Evolutionary conservation across 306 rosid genomes (phyloP), one percentile per base, ranked within the genome.

Genomic region (Trifolium repens): DNA sequence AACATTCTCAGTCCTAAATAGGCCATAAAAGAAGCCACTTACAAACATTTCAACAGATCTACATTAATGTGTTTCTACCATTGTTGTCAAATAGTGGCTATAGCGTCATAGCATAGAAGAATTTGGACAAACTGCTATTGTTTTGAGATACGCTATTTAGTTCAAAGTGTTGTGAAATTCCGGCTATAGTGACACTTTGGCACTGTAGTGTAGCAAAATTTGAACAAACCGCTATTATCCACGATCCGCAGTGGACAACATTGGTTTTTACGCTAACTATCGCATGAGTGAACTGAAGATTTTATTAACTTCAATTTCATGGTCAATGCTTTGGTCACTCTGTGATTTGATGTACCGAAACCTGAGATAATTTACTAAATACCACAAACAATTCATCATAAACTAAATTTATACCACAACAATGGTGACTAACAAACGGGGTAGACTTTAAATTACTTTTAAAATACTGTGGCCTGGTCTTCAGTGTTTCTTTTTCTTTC

Each of bases 401-500:
- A 77, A 64, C 57, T 67, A 64, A 72, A 47, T 70, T 75, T 53
- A 12, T 71, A 76, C 35, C 55, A 44, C 37, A 71, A 32, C 54
- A 73, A 69, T 42, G 77, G 77, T 69, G 61, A 79, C 69, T 49
- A 59, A 47, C 73, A 70, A 71, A 44, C 66, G 43, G 78, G 78
- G 70, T 80, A 67, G 69, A 57, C 52, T 80, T 78, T 65, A 84
- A 87, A 78, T 81, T 81, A 67, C 60, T 47, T 74, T 71, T 10
- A 78, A 67, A 64, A 73, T 74, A 75, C 43, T 35, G 17, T 67
- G 63, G 85, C 91, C 93, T 90, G 92, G 94, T 89, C 93, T 90
- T 89, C 91, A 88, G 97, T 87, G 81, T 46, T 81, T 74, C 85
- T 84, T 87, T 87, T 83, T 87, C 84, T 86, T 88, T 85, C 90